A percentile compares a stretch with the other conserved stretches of the same genome.
Evolutionary conservation across 1,284 basidiomycete species (phyloP).

Genomic region (Puccinia novopanici): DNA sequence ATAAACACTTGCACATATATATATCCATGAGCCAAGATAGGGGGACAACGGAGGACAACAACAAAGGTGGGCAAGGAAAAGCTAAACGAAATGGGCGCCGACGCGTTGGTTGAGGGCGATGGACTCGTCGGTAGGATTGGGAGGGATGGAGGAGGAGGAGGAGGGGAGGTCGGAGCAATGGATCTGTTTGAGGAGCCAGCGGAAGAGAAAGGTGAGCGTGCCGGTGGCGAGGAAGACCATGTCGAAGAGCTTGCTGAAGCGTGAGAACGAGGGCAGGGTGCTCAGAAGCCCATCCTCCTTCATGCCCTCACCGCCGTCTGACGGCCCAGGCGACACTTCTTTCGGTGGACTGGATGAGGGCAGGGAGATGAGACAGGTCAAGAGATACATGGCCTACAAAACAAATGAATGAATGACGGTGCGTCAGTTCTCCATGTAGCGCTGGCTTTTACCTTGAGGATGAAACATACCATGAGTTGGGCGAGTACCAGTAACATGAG

Average conservation of each 20-base stretch:
- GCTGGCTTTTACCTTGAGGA: not conserved
- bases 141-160: not conserved
- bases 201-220: constrained; percentile 54
- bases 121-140: not conserved
- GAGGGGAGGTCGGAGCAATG: not conserved
- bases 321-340: not conserved
- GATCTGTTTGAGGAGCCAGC: constrained; percentile 55
- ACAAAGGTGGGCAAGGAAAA: not conserved
- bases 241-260: constrained; percentile 61
- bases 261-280: constrained; percentile 60
- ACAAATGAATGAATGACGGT: not conserved
- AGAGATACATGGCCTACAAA: constrained; percentile 59
- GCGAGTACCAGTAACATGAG: constrained; percentile 61
- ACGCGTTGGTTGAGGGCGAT: constrained; percentile 15
- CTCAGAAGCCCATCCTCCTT: constrained; percentile 56
- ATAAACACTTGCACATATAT: too few relatives aligned
- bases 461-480: constrained; percentile 59
- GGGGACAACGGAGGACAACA: not conserved
- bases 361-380: constrained; percentile 61
- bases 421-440: not conserved
- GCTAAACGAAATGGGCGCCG: constrained; percentile 20
- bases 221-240: constrained; percentile 59
- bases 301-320: constrained; percentile 9
- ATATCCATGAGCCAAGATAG: too few relatives aligned
- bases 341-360: constrained; percentile 55